Percentiles rank a stretch among this genome's conserved stretches.
phyloP scores from a whole-genome alignment of 1,139 yeast species.

The Candida tunisiensis region DNA sequence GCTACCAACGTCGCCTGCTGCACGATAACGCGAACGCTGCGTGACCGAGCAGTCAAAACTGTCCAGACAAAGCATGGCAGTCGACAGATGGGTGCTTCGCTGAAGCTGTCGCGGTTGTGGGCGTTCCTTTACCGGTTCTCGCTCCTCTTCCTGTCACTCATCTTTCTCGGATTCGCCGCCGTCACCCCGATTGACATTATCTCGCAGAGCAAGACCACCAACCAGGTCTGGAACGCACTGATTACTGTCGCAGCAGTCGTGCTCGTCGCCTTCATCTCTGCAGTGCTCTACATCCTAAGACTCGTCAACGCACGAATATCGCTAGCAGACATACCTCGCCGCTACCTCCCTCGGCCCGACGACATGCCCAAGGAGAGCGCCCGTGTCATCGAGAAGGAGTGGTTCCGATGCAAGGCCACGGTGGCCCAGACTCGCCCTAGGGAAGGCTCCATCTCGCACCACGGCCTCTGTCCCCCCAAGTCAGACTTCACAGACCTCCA shows the following conservation, averaged over 20 bases:
- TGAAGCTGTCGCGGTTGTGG: neutral
- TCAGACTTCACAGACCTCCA: conserved; percentile 13
- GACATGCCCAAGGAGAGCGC: conserved; percentile 41
- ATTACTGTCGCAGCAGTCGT: conserved; percentile 63
- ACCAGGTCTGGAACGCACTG: conserved; percentile 44
- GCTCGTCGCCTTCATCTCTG: conserved; percentile 32
- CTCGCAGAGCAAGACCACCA: conserved; percentile 39
- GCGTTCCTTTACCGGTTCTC: conserved; percentile 32
- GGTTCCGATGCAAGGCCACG: conserved; percentile 31
- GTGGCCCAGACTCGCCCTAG: conserved; percentile 26
- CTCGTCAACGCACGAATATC: conserved; percentile 39
- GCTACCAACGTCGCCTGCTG: neutral
- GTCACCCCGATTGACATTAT: conserved; percentile 61
- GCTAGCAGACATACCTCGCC: conserved; percentile 56
- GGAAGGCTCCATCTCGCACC: conserved; percentile 31
- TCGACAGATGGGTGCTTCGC: neutral
- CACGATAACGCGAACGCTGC: conserved; percentile 1
- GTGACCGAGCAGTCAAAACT: conserved; percentile 1
- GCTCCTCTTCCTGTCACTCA: conserved; percentile 29
- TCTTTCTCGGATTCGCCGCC: conserved; percentile 38
- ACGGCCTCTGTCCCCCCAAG: conserved; percentile 33
- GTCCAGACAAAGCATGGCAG: neutral
- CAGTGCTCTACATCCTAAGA: conserved; percentile 31
- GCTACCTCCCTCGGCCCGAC: conserved; percentile 49
- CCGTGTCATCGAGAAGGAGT: conserved; percentile 24